These are phyloP conservation scores for Funneliformis caledonium DNA, from an alignment of 371 early-diverging fungal species.

Conservation along the genomic window DNA sequence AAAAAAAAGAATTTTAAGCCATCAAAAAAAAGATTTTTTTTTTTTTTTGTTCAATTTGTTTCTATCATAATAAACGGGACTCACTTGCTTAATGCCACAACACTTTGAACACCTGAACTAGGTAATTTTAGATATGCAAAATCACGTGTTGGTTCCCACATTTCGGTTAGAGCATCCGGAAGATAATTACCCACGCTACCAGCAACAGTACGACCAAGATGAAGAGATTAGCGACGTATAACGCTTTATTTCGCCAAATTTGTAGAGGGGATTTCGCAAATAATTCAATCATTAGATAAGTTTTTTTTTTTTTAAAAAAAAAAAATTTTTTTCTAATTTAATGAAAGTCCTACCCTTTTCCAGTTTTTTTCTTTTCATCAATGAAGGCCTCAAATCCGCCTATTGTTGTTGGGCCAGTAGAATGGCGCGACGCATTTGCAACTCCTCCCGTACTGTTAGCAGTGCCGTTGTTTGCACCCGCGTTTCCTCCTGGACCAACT, in stretches of 20 bases:
- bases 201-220: conserved; percentile 61
- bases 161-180: conserved; percentile 87
- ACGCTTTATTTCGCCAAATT: conserved; percentile 47
- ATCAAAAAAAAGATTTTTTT: neutral
- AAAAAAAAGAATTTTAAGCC: conserved; percentile 15
- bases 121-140: conserved; percentile 92
- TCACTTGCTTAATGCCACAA: conserved; percentile 80
- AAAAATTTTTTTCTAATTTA: neutral
- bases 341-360: conserved; percentile 10
- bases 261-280: neutral
- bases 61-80: conserved; percentile 13
- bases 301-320: conserved; percentile 27
- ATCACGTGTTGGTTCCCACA: conserved; percentile 94
- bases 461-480: conserved; percentile 12
- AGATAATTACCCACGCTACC: conserved; percentile 83
- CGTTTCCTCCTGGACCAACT: conserved; percentile 20
- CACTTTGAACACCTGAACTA: conserved; percentile 75
- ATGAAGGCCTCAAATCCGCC: conserved; percentile 43
- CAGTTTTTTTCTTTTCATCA: conserved; percentile 31
- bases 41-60: conserved; percentile 16
- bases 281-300: neutral
- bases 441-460: conserved; percentile 16
- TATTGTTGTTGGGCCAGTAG: conserved; percentile 27
- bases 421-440: conserved; percentile 12
- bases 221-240: conserved; percentile 63